Percentiles rank a stretch among this genome's conserved stretches.
Evolutionary conservation across 805 yeast species (phyloP).

Genomic region (Lipomyces yamanashiensis): DNA sequence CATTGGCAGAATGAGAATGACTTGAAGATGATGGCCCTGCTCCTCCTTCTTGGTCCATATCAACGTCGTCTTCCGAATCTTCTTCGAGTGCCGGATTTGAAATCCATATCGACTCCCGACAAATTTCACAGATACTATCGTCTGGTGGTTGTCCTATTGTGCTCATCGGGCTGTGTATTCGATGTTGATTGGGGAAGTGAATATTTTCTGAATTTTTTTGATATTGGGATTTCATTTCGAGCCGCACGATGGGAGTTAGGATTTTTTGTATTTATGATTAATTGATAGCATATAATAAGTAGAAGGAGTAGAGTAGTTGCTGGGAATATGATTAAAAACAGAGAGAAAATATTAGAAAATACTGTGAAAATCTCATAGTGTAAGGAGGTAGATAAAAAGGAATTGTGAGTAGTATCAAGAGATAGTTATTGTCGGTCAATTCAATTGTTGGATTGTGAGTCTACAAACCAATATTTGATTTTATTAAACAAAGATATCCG

Average conservation of each 20-base stretch:
- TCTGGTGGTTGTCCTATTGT: slow-evolving; percentile 14
- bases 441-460: no score
- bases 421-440: no score
- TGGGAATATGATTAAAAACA: not conserved
- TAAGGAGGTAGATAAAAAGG: not conserved
- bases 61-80: slow-evolving; percentile 6
- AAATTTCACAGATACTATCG: slow-evolving; percentile 16
- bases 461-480: no score
- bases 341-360: not conserved
- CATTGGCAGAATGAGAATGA: not conserved
- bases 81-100: slow-evolving; percentile 13
- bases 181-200: not conserved
- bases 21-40: slow-evolving; percentile 2
- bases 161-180: not conserved
- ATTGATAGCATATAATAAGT: no score
- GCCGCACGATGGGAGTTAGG: slow-evolving; percentile 12
- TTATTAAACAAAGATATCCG: no score
- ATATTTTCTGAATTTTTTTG: not conserved
- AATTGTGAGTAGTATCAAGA: no score
- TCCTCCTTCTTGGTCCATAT: not conserved
- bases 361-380: not conserved
- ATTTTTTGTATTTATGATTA: not conserved
- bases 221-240: not conserved
- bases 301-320: no score
- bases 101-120: slow-evolving; percentile 23